Percentiles rank a stretch among this genome's conserved stretches.
phyloP scores from a whole-genome alignment of 208 protist species.

The Wallacemonas sp. region DNA sequence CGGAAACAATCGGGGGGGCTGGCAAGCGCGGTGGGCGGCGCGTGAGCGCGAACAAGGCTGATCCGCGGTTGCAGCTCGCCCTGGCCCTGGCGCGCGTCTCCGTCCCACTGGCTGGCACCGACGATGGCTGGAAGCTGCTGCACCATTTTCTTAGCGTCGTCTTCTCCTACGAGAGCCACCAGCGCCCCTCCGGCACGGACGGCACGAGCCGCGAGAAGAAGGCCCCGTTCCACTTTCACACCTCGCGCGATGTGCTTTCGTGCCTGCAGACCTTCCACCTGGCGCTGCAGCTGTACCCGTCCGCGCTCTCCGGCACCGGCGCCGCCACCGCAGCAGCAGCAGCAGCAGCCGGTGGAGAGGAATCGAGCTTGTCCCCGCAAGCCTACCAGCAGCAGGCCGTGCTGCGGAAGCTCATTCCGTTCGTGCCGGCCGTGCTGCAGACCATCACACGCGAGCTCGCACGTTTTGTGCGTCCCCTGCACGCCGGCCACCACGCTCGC shows the following conservation, averaged over 20 bases:
- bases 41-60: background rate
- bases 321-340: no score
- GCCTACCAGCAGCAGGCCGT: constrained; percentile 17
- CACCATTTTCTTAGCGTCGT: constrained; percentile 54
- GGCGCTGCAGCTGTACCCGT: constrained; percentile 33
- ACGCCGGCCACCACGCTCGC: background rate
- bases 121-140: constrained; percentile 59
- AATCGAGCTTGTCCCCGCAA: background rate
- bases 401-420: constrained; percentile 24
- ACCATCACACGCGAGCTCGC: constrained; percentile 19
- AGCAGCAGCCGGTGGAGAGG: no score
- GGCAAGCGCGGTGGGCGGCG: background rate
- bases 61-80: constrained; percentile 11
- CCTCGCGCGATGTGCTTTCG: constrained; percentile 1
- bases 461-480: background rate
- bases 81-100: constrained; percentile 11
- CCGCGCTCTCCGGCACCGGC: constrained; percentile 15
- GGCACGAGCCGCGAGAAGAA: background rate
- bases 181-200: background rate
- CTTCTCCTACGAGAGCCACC: constrained; percentile 20
- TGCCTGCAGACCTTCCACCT: constrained; percentile 13
- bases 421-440: constrained; percentile 26
- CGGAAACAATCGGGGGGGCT: background rate
- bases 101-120: constrained; percentile 43
- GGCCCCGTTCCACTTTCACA: constrained; percentile 4